Base-by-base conservation (phyloP, 495 filamentous ascomycete species). In the Parmelia sp. region DNA sequence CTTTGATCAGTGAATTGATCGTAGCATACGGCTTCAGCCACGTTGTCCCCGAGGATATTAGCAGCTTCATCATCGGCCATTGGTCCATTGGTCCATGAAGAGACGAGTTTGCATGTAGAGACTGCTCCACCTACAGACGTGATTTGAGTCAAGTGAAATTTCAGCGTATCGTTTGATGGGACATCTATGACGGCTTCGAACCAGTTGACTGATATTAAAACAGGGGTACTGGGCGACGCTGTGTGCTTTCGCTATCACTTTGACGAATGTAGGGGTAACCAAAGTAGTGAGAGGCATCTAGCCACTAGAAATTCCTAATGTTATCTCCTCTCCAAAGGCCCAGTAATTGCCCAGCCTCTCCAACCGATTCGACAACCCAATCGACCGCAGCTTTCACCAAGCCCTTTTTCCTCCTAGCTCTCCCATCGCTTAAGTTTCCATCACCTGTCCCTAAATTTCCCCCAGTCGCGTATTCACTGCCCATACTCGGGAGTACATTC, bases 401-500 rank as follows among this genome's bases (percentile, higher is more conserved):
- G 2, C 65, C 62, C 60, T 63, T 58, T 86, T 86, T 66, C 84
- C 86, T 23, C 71, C 75, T 61, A 81, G 84, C 65, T 78, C 78
- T 78, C 37, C 79, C 76, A 35, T 71, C 72, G 14, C 74, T 66
- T 71, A 75, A 65, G 69, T 78, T 67, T 77, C 82, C 60, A 71
- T 81, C 44, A 76, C 79, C 14, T 21, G n/a, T 45, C 7, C 33
- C 40, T 27, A 51, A 25, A 4, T 23, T 75, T 5, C 81, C 81
- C 19, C 85, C 84, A 14, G 84, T 88, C 10, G 80, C 84, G 73
- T 86, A 86, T 65, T 86, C 83, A 9, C 79, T 82, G 25, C 86
- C 85, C 80, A 96, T 97, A 56, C 86, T 92, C 4, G 94, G 94
- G 64, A 98, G 77, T 15, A 97, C 89, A 73, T 97, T 97, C 68